These are phyloP conservation scores for Moesziomyces parantarcticus DNA, from an alignment of 1,284 basidiomycete species.

Conservation along the genomic window DNA sequence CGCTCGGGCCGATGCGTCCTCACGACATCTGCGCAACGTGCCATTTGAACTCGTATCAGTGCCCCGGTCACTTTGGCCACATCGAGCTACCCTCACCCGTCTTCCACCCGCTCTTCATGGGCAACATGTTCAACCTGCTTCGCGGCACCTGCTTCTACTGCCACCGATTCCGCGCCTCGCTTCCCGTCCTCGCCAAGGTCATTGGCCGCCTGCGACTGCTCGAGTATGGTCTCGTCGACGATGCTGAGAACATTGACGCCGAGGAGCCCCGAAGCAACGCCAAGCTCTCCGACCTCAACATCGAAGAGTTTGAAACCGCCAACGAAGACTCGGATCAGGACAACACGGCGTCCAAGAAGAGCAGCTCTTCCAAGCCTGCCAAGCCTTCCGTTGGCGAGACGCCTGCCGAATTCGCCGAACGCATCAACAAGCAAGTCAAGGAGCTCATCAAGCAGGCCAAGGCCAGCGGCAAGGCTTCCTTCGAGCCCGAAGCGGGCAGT, in stretches of 20 bases:
- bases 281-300: slow-evolving; percentile 19
- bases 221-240: slow-evolving; percentile 87
- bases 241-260: slow-evolving; percentile 76
- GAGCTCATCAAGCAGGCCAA: slow-evolving; percentile 74
- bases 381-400: slow-evolving; percentile 64
- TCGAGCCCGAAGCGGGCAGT: slow-evolving; percentile 70
- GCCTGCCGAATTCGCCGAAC: slow-evolving; percentile 57
- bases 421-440: slow-evolving; percentile 71
- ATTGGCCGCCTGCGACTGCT: slow-evolving; percentile 87
- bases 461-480: slow-evolving; percentile 68
- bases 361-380: slow-evolving; percentile 14
- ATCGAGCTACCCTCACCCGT: slow-evolving; percentile 95
- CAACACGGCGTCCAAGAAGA: slow-evolving; percentile 65
- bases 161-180: slow-evolving; percentile 83
- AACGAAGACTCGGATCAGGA: slow-evolving; percentile 47
- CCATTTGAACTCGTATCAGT: slow-evolving; percentile 87
- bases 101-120: slow-evolving; percentile 96
- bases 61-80: slow-evolving; percentile 99
- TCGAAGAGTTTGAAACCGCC: slow-evolving; percentile 41
- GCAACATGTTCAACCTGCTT: slow-evolving; percentile 87
- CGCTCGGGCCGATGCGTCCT: slow-evolving; percentile 81
- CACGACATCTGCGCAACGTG: slow-evolving; percentile 87
- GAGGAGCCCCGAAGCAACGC: slow-evolving; percentile 32
- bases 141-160: slow-evolving; percentile 94
- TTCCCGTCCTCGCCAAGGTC: slow-evolving; percentile 75